Percentiles rank a stretch among this genome's conserved stretches.
These are phyloP conservation scores for Neopestalotiopsis clavispora DNA, from an alignment of 2,329 filamentous ascomycete species.

Conservation along the genomic window DNA sequence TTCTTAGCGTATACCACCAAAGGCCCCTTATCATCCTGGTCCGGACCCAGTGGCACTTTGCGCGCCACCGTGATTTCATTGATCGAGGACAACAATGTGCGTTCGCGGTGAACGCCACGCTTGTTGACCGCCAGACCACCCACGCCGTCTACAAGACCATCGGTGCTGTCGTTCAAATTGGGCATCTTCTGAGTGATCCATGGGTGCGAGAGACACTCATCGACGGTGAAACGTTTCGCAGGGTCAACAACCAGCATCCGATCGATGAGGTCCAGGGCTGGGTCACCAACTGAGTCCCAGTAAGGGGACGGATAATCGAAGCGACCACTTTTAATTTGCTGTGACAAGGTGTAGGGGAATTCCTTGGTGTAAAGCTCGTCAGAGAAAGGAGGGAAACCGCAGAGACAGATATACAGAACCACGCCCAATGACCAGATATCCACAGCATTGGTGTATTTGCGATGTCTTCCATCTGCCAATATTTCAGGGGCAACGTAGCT, in stretches of 20 bases:
- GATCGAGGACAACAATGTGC: constrained; percentile 82
- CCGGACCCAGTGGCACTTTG: constrained; percentile 62
- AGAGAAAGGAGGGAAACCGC: constrained; percentile 93
- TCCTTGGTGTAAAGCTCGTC: constrained; percentile 85
- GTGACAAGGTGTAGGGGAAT: constrained; percentile 83
- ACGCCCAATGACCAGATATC: constrained; percentile 96
- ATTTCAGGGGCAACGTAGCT: constrained; percentile 98
- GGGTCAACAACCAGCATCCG: constrained; percentile 91
- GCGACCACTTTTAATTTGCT: constrained; percentile 86
- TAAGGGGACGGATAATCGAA: constrained; percentile 98
- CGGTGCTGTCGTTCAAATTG: constrained; percentile 82
- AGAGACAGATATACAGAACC: constrained; percentile 93
- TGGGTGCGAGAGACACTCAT: constrained; percentile 88
- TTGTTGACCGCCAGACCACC: constrained; percentile 81
- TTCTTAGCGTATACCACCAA: constrained; percentile 82
- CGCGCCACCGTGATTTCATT: constrained; percentile 69
- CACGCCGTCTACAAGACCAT: constrained; percentile 88
- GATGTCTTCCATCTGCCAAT: constrained; percentile 77
- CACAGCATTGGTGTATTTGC: constrained; percentile 92
- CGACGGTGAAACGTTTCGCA: constrained; percentile 82
- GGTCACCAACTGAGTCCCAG: constrained; percentile 87
- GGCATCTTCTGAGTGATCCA: constrained; percentile 74
- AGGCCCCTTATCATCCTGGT: constrained; percentile 59
- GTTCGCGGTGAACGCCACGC: constrained; percentile 79
- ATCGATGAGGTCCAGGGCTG: constrained; percentile 91